These are phyloP conservation scores for Nicotiana attenuata DNA, from an alignment of 257 asterid genomes.

Conservation along the genomic window DNA sequence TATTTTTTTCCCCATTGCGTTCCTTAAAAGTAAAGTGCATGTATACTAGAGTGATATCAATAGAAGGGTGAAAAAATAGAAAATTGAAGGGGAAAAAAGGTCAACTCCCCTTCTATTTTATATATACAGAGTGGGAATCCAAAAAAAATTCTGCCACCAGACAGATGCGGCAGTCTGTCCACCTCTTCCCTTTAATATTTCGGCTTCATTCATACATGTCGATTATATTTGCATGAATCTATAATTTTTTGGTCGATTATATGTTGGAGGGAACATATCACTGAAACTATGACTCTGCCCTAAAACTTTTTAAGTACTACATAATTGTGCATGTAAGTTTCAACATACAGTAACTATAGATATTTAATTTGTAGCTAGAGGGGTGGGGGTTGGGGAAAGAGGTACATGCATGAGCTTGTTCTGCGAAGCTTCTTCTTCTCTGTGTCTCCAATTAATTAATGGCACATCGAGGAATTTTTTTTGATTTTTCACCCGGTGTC, in stretches of 20 bases:
- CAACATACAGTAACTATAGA: no score
- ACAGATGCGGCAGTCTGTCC: background rate
- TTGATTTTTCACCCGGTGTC: no score
- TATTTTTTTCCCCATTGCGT: background rate
- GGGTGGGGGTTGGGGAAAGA: no score
- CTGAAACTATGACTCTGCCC: background rate
- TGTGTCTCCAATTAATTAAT: no score
- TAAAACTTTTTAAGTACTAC: no score
- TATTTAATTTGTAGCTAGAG: no score
- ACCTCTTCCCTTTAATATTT: background rate
- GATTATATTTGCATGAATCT: background rate
- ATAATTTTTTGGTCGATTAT: constrained; percentile 1
- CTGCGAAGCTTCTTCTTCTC: background rate
- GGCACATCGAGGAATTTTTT: background rate
- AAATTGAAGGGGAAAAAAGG: background rate
- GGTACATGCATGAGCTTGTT: no score
- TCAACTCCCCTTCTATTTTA: no score
- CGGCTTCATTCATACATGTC: background rate
- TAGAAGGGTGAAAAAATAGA: background rate
- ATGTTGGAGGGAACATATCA: constrained; percentile 25
- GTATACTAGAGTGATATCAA: background rate
- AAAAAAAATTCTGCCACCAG: background rate
- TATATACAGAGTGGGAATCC: background rate
- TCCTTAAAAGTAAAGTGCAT: background rate
- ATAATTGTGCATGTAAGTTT: no score